These are phyloP conservation scores for Ceratocystis cubensis DNA, from an alignment of 2,329 filamentous ascomycete species.

Conservation along the genomic window DNA sequence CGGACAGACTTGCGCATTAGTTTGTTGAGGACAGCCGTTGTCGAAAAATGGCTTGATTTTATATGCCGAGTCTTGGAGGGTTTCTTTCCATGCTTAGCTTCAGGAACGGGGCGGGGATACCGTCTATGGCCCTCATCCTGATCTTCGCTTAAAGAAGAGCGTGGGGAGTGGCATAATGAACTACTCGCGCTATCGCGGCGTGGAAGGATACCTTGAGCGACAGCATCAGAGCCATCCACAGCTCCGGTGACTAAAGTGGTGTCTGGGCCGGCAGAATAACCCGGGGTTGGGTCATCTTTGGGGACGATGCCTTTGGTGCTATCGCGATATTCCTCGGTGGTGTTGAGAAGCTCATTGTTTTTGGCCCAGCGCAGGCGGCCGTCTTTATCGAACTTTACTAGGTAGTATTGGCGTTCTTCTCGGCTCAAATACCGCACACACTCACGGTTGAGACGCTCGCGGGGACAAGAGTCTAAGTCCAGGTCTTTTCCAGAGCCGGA, in stretches of 20 bases:
- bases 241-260: slow-evolving; percentile 22
- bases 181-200: slow-evolving; percentile 25
- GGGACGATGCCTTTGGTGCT: slow-evolving; percentile 63
- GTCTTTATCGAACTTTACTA: slow-evolving; percentile 61
- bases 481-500: slow-evolving; percentile 60
- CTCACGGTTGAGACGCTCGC: slow-evolving; percentile 63
- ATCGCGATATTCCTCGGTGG: slow-evolving; percentile 62
- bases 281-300: slow-evolving; percentile 45
- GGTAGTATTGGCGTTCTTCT: slow-evolving; percentile 69
- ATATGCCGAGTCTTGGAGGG: slow-evolving; percentile 16
- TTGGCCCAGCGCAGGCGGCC: slow-evolving; percentile 80
- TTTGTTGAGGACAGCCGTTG: slow-evolving; percentile 64
- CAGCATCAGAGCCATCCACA: slow-evolving; percentile 4
- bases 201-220: slow-evolving; percentile 16
- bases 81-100: slow-evolving; percentile 12
- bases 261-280: slow-evolving; percentile 31
- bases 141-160: slow-evolving; percentile 27
- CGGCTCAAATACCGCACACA: slow-evolving; percentile 71
- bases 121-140: slow-evolving; percentile 36
- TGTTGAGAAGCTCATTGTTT: slow-evolving; percentile 65
- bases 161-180: slow-evolving; percentile 24
- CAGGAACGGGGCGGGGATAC: slow-evolving; percentile 14
- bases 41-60: slow-evolving; percentile 46
- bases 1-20: slow-evolving; percentile 65
- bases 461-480: slow-evolving; percentile 58